These are phyloP conservation scores for Diutina siamensis DNA, from an alignment of 1,139 yeast genomes.

Conservation along the genomic window DNA sequence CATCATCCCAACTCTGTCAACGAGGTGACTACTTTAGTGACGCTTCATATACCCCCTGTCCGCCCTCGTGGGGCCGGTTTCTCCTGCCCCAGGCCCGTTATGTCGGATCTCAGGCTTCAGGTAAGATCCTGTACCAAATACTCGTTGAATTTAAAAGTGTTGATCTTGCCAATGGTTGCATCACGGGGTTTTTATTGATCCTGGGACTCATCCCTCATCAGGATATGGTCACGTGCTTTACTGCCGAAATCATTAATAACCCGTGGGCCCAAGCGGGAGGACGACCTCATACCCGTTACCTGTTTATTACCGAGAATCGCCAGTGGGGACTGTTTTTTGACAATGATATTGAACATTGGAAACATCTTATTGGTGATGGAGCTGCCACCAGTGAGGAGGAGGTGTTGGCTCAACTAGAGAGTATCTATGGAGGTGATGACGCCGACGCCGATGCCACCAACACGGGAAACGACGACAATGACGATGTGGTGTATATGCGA, in stretches of 20 bases:
- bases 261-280: slow-evolving; percentile 21
- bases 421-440: slow-evolving; percentile 20
- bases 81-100: slow-evolving; percentile 55
- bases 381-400: slow-evolving; percentile 15
- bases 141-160: slow-evolving; percentile 62
- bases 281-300: slow-evolving; percentile 20
- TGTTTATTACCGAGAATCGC: slow-evolving; percentile 30
- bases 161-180: slow-evolving; percentile 45
- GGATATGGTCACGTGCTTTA: slow-evolving; percentile 74
- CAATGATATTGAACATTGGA: slow-evolving; percentile 83
- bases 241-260: slow-evolving; percentile 72
- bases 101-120: slow-evolving; percentile 67
- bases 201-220: slow-evolving; percentile 67
- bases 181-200: slow-evolving; percentile 74
- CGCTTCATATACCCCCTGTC: background rate
- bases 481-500: slow-evolving; percentile 57
- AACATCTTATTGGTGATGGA: slow-evolving; percentile 45
- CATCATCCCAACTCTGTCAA: background rate
- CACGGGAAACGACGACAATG: background rate
- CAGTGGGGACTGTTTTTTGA: slow-evolving; percentile 52
- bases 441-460: slow-evolving; percentile 32
- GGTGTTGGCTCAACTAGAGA: slow-evolving; percentile 17
- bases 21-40: background rate
- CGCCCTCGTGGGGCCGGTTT: slow-evolving; percentile 12
- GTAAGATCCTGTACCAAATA: slow-evolving; percentile 53